These are phyloP conservation scores for Pseudocercospora cruenta DNA, from an alignment of 2,329 filamentous ascomycete species.

Conservation along the genomic window DNA sequence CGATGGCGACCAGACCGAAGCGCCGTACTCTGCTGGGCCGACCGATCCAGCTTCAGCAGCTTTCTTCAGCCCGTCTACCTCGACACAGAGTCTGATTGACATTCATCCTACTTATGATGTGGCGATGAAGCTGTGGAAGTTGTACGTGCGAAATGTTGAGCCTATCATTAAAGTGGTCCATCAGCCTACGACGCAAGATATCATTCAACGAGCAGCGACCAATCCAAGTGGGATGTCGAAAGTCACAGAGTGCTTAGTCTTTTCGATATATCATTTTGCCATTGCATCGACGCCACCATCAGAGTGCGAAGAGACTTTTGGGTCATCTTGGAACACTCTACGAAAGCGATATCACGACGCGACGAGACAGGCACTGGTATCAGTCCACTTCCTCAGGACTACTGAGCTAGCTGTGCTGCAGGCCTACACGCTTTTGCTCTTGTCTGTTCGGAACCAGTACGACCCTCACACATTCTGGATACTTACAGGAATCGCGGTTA, in stretches of 20 bases:
- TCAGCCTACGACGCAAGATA: conserved; percentile 57
- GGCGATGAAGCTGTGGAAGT: conserved; percentile 58
- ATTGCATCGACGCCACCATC: conserved; percentile 54
- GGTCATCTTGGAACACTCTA: conserved; percentile 49
- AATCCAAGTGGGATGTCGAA: conserved; percentile 60
- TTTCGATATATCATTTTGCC: conserved; percentile 63
- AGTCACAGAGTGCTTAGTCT: conserved; percentile 61
- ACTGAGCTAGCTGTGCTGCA: conserved; percentile 69
- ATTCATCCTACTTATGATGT: conserved; percentile 59
- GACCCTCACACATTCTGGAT: conserved; percentile 64
- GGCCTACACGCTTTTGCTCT: conserved; percentile 67
- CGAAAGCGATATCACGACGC: conserved; percentile 44
- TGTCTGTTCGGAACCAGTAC: conserved; percentile 43
- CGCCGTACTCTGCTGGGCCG: conserved; percentile 27
- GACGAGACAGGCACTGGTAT: conserved; percentile 66
- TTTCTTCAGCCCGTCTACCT: conserved; percentile 23
- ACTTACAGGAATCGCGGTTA: conserved; percentile 63
- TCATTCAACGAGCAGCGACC: conserved; percentile 51
- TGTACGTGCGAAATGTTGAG: conserved; percentile 72
- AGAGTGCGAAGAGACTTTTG: conserved; percentile 53
- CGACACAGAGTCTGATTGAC: conserved; percentile 34
- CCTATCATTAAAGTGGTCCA: conserved; percentile 73
- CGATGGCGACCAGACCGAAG: conserved; percentile 24
- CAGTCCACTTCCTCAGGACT: conserved; percentile 68
- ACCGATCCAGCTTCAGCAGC: conserved; percentile 35